These are phyloP conservation scores for Polyporus arcularius DNA, from an alignment of 768 basidiomycete genomes.

Conservation along the genomic window DNA sequence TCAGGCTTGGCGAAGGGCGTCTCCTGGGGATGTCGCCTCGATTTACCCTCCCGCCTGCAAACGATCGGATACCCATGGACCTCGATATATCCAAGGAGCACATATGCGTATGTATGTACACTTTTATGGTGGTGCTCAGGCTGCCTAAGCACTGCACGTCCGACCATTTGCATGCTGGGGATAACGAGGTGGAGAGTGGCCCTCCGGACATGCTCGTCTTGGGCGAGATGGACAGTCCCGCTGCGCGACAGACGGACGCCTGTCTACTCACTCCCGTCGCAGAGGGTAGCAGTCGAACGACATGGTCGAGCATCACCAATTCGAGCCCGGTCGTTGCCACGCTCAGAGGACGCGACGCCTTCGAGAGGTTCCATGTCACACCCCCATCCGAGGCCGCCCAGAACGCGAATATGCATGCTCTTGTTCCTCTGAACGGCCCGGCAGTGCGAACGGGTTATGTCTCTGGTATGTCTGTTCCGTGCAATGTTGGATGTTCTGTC, in stretches of 20 bases:
- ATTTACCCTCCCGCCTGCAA: conserved; percentile 2
- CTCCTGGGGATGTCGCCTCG: conserved; percentile 8
- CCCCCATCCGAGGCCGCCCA: conserved; percentile 6
- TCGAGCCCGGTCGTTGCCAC: conserved; percentile 1
- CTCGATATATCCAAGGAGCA: conserved; percentile 20
- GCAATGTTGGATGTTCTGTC: background rate
- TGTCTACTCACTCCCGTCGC: background rate
- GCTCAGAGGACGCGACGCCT: conserved; percentile 11
- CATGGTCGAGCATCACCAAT: background rate
- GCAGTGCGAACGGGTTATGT: conserved; percentile 12
- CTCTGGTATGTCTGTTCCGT: conserved; percentile 10
- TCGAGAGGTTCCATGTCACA: conserved; percentile 14
- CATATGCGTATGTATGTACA: conserved; percentile 17
- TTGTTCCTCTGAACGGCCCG: conserved; percentile 4
- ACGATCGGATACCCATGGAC: conserved; percentile 16
- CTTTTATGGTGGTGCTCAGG: conserved; percentile 17
- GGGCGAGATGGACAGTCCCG: conserved; percentile 9
- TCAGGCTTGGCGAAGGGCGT: conserved; percentile 8
- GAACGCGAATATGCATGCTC: conserved; percentile 3
- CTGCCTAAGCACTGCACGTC: background rate
- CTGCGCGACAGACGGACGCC: conserved; percentile 9
- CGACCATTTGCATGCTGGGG: background rate
- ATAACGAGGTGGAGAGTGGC: background rate
- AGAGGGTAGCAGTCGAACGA: background rate
- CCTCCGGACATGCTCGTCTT: conserved; percentile 14